Evolutionary conservation across 179 eudicot species (phyloP), one percentile per base, ranked within the genome.

Genomic region (Spinacia oleracea): DNA sequence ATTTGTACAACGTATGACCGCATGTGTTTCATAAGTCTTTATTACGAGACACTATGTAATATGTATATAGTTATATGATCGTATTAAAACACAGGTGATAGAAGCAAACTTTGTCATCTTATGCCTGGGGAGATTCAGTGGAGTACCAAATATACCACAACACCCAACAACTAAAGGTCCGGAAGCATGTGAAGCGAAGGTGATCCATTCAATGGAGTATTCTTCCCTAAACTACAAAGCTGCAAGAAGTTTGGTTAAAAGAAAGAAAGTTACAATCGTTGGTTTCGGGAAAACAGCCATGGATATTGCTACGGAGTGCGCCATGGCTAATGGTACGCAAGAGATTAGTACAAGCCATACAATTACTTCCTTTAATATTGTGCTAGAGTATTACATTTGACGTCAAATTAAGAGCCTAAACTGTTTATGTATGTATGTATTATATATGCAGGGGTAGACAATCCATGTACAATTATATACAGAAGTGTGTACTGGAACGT

Each of bases 391-490:
- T n/a, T n/a, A n/a, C n/a, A n/a, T n/a, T n/a, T n/a, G n/a, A n/a
- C n/a, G n/a, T n/a, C n/a, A n/a, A n/a, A n/a, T n/a, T n/a, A n/a
- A n/a, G n/a, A n/a, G n/a, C n/a, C n/a, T n/a, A n/a, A n/a, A n/a
- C n/a, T n/a, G n/a, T n/a, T 59, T 59, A 59, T 14, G 6, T n/a
- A n/a, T 59, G 27, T 9, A 8, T 59, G 5, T 25, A 21, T 59
- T n/a, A n/a, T n/a, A n/a, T 59, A 55, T 79, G 69, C 81, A 90
- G 93, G 90, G 15, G 56, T 75, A 32, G 86, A 89, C 21, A 45
- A 78, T 56, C 91, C 97, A 12, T 87, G 90, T 53, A 88, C 90
- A 5, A 70, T 92, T n/a, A 67, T 91, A 35, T 85, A 82, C 73
- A 83, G 92, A 59, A 88, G 75, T 10, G 83, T 80, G 12, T 89